Conservation (phyloP, 2,329 filamentous ascomycete species). For the Colletotrichum plurivorum region DNA sequence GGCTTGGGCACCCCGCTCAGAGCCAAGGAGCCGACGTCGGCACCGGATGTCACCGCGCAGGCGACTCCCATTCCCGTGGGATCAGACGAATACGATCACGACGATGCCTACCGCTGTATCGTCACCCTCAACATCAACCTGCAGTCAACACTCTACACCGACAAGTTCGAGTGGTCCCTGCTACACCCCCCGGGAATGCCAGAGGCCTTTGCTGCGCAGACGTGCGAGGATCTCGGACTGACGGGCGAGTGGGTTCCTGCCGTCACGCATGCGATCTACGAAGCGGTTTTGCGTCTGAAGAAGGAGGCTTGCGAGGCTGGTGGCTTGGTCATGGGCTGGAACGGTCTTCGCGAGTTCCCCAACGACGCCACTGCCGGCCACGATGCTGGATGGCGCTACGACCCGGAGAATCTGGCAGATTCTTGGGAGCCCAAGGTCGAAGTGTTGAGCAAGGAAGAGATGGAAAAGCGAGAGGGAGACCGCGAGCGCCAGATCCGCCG, state of each 20-base stretch:
- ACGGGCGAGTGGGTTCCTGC: conserved; percentile 94
- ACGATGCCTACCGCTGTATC: conserved; percentile 95
- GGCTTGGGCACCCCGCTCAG: conserved; percentile 65
- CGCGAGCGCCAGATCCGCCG: conserved; percentile 91
- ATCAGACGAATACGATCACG: conserved; percentile 85
- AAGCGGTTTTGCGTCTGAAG: conserved; percentile 91
- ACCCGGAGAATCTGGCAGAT: conserved; percentile 88
- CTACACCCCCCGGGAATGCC: conserved; percentile 92
- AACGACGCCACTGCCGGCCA: conserved; percentile 88
- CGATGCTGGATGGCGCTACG: conserved; percentile 95
- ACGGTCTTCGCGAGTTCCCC: conserved; percentile 77
- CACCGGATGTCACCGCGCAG: conserved; percentile 75
- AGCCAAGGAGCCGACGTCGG: conserved; percentile 56
- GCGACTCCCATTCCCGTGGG: conserved; percentile 76
- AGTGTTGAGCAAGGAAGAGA: conserved; percentile 91
- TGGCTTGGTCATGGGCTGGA: conserved; percentile 83
- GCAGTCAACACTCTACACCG: conserved; percentile 91
- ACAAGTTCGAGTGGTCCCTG: conserved; percentile 98
- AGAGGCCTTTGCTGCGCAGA: conserved; percentile 92
- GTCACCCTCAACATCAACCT: conserved; percentile 93
- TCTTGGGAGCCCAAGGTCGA: conserved; percentile 90
- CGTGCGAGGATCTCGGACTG: conserved; percentile 91
- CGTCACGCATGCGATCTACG: conserved; percentile 97
- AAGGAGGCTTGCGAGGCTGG: conserved; percentile 97
- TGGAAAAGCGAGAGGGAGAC: conserved; percentile 96